Percentiles rank a stretch among this genome's conserved stretches.
phyloP scores from a whole-genome alignment of 2,329 filamentous ascomycete genomes.

The Leptographium lundbergii region DNA sequence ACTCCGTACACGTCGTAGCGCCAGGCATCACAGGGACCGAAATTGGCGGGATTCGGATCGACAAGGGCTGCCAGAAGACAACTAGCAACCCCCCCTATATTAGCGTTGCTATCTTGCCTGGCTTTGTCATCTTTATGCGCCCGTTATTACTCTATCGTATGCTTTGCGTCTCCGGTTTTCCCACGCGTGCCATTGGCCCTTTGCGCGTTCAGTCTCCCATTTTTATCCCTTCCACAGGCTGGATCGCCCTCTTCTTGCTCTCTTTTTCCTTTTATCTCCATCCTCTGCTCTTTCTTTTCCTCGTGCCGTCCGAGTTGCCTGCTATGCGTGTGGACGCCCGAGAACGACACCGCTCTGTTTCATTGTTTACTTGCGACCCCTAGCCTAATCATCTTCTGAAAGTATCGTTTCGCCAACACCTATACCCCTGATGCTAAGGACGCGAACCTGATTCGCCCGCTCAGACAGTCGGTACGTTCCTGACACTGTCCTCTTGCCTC shows the following conservation, averaged over 20 bases:
- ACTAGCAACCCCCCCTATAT: not conserved
- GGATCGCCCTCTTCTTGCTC: not conserved
- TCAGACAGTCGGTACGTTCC: not conserved
- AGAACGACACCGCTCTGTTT: not conserved
- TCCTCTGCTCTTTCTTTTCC: not conserved
- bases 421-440: not conserved
- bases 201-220: not conserved
- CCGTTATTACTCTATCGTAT: not conserved
- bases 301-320: not conserved
- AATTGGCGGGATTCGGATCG: conserved; percentile 5
- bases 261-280: not conserved
- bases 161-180: not conserved
- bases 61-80: not conserved
- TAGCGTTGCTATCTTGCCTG: not conserved
- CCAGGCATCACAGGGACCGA: not conserved
- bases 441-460: not conserved
- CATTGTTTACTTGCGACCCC: not conserved
- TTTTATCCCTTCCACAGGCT: not conserved
- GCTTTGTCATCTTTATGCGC: not conserved
- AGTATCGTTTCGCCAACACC: not conserved
- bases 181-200: not conserved
- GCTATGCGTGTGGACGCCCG: not conserved
- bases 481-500: not conserved
- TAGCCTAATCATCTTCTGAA: not conserved
- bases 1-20: not conserved